Conservation (phyloP, 2,329 filamentous ascomycete species). For the Chaetomium sp. region DNA sequence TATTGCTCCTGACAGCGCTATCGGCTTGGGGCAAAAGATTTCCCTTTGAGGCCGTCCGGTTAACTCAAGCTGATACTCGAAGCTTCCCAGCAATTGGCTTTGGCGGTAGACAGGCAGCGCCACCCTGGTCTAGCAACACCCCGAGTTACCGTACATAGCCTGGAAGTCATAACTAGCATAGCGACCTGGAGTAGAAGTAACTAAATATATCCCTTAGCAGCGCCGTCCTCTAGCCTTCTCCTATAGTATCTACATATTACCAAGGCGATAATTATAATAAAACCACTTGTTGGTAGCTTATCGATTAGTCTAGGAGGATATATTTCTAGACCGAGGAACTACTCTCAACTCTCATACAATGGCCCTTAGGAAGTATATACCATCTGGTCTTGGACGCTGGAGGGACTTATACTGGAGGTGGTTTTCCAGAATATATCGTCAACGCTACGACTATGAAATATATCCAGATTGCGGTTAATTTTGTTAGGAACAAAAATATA, state of each 20-base stretch:
- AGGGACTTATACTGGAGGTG: constrained; percentile 41
- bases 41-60: constrained; percentile 14
- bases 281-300: constrained; percentile 36
- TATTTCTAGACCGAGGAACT: constrained; percentile 41
- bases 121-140: neutral
- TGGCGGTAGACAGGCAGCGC: neutral
- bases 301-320: constrained; percentile 25
- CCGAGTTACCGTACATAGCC: constrained; percentile 23
- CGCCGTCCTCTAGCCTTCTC: constrained; percentile 38
- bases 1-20: neutral
- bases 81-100: constrained; percentile 10
- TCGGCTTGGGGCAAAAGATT: neutral
- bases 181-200: constrained; percentile 33
- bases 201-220: constrained; percentile 38
- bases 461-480: constrained; percentile 42
- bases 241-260: constrained; percentile 40
- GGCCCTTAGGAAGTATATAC: constrained; percentile 42
- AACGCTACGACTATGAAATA: constrained; percentile 43
- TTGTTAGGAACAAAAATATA: constrained; percentile 47
- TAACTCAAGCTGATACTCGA: neutral
- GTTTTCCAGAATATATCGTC: constrained; percentile 43
- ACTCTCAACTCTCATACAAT: constrained; percentile 37
- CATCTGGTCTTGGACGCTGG: constrained; percentile 30
- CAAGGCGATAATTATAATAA: constrained; percentile 30
- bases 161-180: constrained; percentile 18